Evolutionary conservation across 345 rosid species (phyloP).

Genomic region (Cardamine resedifolia): DNA sequence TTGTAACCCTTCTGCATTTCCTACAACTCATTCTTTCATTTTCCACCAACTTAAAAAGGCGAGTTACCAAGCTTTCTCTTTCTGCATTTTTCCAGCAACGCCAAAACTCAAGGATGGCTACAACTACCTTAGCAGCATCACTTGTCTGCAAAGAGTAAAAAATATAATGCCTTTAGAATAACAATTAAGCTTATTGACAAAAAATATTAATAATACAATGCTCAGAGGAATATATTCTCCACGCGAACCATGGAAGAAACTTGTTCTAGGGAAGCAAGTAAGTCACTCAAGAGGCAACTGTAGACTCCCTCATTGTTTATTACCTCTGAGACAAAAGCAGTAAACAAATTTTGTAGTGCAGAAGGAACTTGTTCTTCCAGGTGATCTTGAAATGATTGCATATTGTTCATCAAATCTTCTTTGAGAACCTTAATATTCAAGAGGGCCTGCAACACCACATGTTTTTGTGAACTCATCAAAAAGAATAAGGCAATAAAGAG

Average conservation of each 20-base stretch:
- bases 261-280: constrained; percentile 14
- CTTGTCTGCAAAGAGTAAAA: constrained; percentile 7
- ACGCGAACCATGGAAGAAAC: constrained; percentile 19
- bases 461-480: no score
- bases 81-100: neutral
- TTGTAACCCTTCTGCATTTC: neutral
- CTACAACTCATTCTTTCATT: constrained; percentile 8
- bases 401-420: neutral
- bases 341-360: constrained; percentile 14
- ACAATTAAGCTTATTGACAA: neutral
- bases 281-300: constrained; percentile 7
- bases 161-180: neutral
- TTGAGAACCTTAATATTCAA: neutral
- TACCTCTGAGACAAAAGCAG: constrained; percentile 7
- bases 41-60: neutral
- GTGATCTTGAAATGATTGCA: neutral
- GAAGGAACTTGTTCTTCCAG: neutral
- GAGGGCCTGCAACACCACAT: constrained; percentile 12
- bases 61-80: constrained; percentile 17
- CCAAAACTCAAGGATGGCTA: constrained; percentile 23
- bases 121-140: constrained; percentile 8
- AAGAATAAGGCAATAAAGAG: no score
- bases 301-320: constrained; percentile 8
- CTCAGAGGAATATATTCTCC: neutral
- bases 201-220: neutral